Conservation (phyloP, 805 yeast genomes). For the Blastobotrys robertii region DNA sequence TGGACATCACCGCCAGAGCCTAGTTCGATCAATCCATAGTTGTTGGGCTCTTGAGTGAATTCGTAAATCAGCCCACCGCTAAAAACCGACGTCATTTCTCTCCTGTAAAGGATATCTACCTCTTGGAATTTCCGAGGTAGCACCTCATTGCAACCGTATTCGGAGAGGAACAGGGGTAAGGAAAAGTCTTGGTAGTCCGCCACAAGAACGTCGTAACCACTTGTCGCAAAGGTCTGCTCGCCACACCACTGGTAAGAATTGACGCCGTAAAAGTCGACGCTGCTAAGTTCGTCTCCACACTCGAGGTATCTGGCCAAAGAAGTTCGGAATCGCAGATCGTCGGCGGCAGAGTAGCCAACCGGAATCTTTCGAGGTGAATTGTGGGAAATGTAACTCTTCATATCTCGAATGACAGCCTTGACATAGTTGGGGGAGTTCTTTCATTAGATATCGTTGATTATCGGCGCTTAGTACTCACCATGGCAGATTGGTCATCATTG, state of each 20-base stretch:
- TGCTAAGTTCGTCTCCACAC: conserved; percentile 49
- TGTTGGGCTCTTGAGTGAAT: conserved; percentile 67
- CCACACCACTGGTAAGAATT: conserved; percentile 86
- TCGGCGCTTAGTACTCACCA: conserved; percentile 6
- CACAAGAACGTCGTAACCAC: conserved; percentile 67
- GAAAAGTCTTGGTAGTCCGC: conserved; percentile 58
- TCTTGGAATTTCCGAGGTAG: conserved; percentile 74
- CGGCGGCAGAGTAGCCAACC: conserved; percentile 95
- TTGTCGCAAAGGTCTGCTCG: conserved; percentile 64
- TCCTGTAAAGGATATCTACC: conserved; percentile 55
- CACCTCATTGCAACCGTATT: conserved; percentile 83
- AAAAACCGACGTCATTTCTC: conserved; percentile 63
- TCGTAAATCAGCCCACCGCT: conserved; percentile 84
- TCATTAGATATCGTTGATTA: not conserved
- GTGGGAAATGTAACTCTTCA: conserved; percentile 56
- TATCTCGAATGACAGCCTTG: conserved; percentile 71
- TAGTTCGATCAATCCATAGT: conserved; percentile 64
- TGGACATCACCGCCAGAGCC: conserved; percentile 35
- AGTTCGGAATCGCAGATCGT: conserved; percentile 67
- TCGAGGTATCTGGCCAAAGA: conserved; percentile 73
- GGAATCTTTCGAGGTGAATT: conserved; percentile 65
- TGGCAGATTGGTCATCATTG: conserved; percentile 61
- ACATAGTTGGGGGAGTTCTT: conserved; percentile 60
- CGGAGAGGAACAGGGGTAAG: conserved; percentile 80
- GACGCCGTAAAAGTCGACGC: conserved; percentile 68